Percentiles rank a stretch among this genome's conserved stretches.
These are phyloP conservation scores for Rutstroemia sp. DNA, from an alignment of 2,329 filamentous ascomycete genomes.

Conservation along the genomic window DNA sequence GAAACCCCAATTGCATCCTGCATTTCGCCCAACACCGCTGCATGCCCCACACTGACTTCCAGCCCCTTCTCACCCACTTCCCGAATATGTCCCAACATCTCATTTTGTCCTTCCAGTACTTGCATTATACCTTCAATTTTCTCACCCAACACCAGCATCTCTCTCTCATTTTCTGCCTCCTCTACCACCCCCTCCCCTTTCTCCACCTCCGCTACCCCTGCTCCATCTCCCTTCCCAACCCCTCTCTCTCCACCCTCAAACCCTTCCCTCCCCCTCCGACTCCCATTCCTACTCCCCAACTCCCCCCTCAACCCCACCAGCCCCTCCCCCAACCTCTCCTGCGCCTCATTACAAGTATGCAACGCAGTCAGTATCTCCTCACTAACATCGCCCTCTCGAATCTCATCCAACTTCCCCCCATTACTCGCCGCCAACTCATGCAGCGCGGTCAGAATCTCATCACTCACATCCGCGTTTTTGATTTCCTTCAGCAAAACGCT, in stretches of 20 bases:
- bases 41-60: too few relatives aligned
- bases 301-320: neutral
- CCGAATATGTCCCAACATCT: neutral
- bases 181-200: neutral
- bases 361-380: slow-evolving; percentile 25
- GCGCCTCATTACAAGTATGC: slow-evolving; percentile 6
- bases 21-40: slow-evolving; percentile 9
- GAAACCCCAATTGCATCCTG: slow-evolving; percentile 1
- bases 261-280: neutral
- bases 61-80: too few relatives aligned
- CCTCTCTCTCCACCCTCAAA: neutral
- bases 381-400: slow-evolving; percentile 25
- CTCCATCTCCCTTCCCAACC: neutral
- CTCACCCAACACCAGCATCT: neutral
- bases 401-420: slow-evolving; percentile 18
- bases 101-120: slow-evolving; percentile 17
- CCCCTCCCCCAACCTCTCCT: neutral
- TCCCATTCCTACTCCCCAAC: neutral
- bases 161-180: neutral
- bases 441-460: slow-evolving; percentile 27
- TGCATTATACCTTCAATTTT: neutral
- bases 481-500: slow-evolving; percentile 21
- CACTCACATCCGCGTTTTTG: slow-evolving; percentile 26
- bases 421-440: slow-evolving; percentile 20
- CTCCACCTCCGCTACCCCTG: too few relatives aligned